Evolutionary conservation across 2,329 filamentous ascomycete genomes (phyloP).

Genomic region (Penicillium expansum): DNA sequence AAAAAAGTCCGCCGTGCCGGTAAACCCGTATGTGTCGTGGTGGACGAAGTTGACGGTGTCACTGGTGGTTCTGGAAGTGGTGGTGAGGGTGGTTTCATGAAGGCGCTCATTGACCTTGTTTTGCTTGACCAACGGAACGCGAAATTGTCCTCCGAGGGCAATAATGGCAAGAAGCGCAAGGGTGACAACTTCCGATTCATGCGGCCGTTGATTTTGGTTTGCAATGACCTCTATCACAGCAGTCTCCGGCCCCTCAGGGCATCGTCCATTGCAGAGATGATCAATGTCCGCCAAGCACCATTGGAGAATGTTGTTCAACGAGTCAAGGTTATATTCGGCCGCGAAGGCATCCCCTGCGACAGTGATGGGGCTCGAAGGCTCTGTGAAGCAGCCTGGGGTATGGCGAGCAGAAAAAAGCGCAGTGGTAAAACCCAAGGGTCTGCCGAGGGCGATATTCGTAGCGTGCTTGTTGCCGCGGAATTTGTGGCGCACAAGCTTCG

Average conservation of each 20-base stretch:
- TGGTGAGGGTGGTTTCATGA: conserved; percentile 92
- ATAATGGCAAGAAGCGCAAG: conserved; percentile 55
- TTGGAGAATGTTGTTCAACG: conserved; percentile 80
- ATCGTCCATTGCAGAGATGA: conserved; percentile 78
- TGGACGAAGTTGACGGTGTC: conserved; percentile 95
- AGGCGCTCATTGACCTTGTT: conserved; percentile 87
- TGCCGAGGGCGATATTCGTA: conserved; percentile 58
- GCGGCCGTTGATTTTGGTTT: conserved; percentile 87
- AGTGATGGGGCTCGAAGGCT: conserved; percentile 78
- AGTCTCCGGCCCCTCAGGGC: conserved; percentile 83
- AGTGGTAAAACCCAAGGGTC: conserved; percentile 44
- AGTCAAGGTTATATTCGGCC: conserved; percentile 79
- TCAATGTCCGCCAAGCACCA: conserved; percentile 85
- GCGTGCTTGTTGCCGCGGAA: conserved; percentile 63
- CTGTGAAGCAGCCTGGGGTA: conserved; percentile 65
- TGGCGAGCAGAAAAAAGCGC: conserved; percentile 56
- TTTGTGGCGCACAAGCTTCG: conserved; percentile 63
- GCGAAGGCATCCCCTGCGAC: conserved; percentile 84
- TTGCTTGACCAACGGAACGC: conserved; percentile 81
- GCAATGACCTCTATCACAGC: conserved; percentile 94
- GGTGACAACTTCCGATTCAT: conserved; percentile 83
- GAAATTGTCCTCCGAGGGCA: conserved; percentile 30
- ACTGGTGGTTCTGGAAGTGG: conserved; percentile 72
- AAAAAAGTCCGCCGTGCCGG: conserved; percentile 66
- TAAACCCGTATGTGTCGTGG: conserved; percentile 85